phyloP scores from a whole-genome alignment of 1,139 yeast genomes.

The Eremothecium coryli region DNA sequence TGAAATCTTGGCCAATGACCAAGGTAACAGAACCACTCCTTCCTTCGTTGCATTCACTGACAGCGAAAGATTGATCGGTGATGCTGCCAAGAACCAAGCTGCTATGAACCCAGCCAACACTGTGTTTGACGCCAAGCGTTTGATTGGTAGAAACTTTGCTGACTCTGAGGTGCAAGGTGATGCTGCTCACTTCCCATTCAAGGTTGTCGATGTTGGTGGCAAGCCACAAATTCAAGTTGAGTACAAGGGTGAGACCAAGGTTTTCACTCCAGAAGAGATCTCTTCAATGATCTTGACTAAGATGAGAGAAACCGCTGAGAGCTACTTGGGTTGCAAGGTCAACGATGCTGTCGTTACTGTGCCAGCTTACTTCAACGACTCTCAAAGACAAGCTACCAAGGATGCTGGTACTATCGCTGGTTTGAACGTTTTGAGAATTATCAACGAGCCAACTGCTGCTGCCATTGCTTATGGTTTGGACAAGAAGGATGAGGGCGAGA shows the following conservation, averaged over 20 bases:
- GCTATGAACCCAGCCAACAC: conserved; percentile 97
- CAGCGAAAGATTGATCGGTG: conserved; percentile 97
- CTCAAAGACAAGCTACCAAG: conserved; percentile 98
- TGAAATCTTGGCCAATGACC: conserved; percentile 97
- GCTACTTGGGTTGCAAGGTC: conserved; percentile 82
- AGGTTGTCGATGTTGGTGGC: conserved; percentile 76
- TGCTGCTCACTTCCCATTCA: conserved; percentile 96
- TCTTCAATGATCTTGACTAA: conserved; percentile 93
- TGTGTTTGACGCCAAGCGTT: conserved; percentile 97
- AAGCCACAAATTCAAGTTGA: conserved; percentile 92
- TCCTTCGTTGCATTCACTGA: conserved; percentile 97
- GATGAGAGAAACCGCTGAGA: conserved; percentile 98
- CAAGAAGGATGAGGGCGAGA: conserved; percentile 77
- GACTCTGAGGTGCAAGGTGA: conserved; percentile 93
- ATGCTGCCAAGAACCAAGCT: conserved; percentile 99
- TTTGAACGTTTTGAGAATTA: conserved; percentile 91
- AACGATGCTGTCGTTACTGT: conserved; percentile 95
- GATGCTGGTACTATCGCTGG: conserved; percentile 99
- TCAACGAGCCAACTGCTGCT: conserved; percentile 98
- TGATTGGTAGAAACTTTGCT: conserved; percentile 89
- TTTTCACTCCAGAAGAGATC: conserved; percentile 95
- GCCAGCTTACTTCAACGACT: conserved; percentile 97
- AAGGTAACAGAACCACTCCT: conserved; percentile 99
- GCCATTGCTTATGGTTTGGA: conserved; percentile 99
- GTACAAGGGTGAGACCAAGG: conserved; percentile 88